Evolutionary conservation across 805 yeast genomes (phyloP).

Genomic region (Candida manassasensis): DNA sequence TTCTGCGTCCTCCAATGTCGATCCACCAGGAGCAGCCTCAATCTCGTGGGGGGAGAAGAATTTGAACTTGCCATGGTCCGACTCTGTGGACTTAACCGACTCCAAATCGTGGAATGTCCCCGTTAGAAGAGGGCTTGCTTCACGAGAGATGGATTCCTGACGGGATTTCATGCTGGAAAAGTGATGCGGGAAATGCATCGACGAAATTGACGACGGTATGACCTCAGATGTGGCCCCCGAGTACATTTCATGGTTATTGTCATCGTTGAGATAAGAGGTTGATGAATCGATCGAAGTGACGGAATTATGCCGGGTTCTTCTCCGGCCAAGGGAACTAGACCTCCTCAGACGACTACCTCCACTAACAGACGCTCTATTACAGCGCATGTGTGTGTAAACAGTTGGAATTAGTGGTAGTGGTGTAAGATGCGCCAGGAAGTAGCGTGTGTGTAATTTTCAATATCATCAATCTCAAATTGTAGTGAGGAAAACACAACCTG

Average conservation of each 20-base stretch:
- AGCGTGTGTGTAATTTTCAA: too few species aligned
- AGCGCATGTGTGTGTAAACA: conserved; percentile 6
- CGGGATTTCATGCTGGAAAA: conserved; percentile 26
- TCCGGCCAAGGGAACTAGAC: conserved; percentile 20
- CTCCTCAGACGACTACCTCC: conserved; percentile 12
- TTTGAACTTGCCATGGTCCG: conserved; percentile 49
- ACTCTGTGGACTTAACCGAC: conserved; percentile 31
- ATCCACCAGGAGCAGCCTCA: conserved; percentile 82
- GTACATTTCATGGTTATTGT: conserved; percentile 64
- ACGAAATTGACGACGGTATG: conserved; percentile 72
- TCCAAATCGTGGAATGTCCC: conserved; percentile 23
- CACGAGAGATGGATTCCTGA: conserved; percentile 19
- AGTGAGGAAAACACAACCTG: too few species aligned
- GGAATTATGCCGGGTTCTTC: conserved; percentile 23
- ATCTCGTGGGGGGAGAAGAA: conserved; percentile 83
- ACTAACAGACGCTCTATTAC: background rate
- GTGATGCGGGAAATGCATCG: conserved; percentile 69
- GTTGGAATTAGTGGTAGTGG: background rate
- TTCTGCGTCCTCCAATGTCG: conserved; percentile 59
- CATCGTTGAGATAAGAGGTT: conserved; percentile 37
- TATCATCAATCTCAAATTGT: too few species aligned
- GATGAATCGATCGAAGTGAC: conserved; percentile 29
- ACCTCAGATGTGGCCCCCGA: conserved; percentile 75
- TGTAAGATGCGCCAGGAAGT: too few species aligned
- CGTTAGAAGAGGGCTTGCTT: conserved; percentile 32